phyloP scores from a whole-genome alignment of 2,329 filamentous ascomycete species.

The Juglanconis sp. region DNA sequence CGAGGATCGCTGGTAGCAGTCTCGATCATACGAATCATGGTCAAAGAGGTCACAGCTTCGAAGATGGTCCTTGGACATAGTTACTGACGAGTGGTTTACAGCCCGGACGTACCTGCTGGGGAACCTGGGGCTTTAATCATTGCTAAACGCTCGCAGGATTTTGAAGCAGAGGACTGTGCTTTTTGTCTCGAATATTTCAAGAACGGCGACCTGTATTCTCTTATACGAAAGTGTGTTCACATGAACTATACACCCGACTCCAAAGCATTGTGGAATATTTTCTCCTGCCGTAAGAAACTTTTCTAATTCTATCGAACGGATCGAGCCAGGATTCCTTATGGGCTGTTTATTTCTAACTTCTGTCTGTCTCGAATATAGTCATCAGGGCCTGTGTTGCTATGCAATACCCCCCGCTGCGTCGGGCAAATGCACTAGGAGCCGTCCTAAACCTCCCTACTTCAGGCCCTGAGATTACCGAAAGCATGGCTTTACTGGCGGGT shows the following conservation, averaged over 20 bases:
- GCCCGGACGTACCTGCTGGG: too few relatives aligned
- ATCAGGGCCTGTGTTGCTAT: background rate
- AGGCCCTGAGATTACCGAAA: background rate
- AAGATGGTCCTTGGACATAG: too few relatives aligned
- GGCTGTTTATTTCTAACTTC: background rate
- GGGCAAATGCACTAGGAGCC: background rate
- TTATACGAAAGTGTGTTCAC: background rate
- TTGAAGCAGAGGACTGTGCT: too few relatives aligned
- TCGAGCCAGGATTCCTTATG: background rate
- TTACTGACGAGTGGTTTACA: too few relatives aligned
- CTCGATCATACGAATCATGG: too few relatives aligned
- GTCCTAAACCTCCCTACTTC: background rate
- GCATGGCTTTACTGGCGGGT: background rate
- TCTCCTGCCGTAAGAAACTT: background rate
- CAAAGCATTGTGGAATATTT: background rate
- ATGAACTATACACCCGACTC: background rate
- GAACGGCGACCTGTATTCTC: background rate
- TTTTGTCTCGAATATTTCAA: background rate
- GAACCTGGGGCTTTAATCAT: too few relatives aligned
- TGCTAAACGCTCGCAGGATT: too few relatives aligned
- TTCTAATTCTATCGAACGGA: background rate
- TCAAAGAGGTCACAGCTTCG: too few relatives aligned
- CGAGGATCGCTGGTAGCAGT: too few relatives aligned
- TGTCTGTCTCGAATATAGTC: background rate
- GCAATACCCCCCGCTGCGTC: background rate